Evolutionary conservation across 2,329 filamentous ascomycete species (phyloP), one percentile per base, ranked within the genome.

Genomic region (Diaporthe nobilis): DNA sequence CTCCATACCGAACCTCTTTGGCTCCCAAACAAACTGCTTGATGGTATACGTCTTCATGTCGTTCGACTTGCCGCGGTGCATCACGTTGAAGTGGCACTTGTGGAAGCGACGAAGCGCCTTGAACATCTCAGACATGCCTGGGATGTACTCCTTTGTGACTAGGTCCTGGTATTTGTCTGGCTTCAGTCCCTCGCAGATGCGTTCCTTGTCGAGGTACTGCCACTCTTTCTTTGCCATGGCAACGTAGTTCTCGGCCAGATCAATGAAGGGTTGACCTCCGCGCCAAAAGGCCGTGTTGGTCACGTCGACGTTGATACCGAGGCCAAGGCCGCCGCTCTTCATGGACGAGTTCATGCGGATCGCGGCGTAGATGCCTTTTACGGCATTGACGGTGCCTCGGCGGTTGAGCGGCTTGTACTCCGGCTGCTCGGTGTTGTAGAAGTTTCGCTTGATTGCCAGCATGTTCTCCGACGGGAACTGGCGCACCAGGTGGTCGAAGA

Each of bases 271-370:
- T 61, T 86, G 83, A 2, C 81, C 77, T 0, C 81, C 83, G 0
- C 84, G 88, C 93, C 94, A 98, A 85, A 99, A 99, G 17, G 94
- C 94, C 0, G 95, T 94, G 81, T 98, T 98, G 74, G 96, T 93
- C 42, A 98, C 94, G 80, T 99, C 96, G 15, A 98, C 92, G 79
- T 98, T 98, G 82, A 99, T 86, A 0, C 94, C 91, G 8, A 98
- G 88, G 12, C 91, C 91, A 37, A 90, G 89, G 44, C 90, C 88
- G 1, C 86, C 84, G 74, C 77, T 80, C 76, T 79, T 83, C 80
- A 82, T 85, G 76, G 80, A 83, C 81, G 89, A 77, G n/a, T 93
- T 93, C 31, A 96, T 89, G 57, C 95, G 92, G 71, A 98, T 92
- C 0, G 96, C 95, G 13, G 95, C 92, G 80, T 98, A 98, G 6